phyloP scores from a whole-genome alignment of 2,329 filamentous ascomycete species.

The Sporothrix variecibatus region DNA sequence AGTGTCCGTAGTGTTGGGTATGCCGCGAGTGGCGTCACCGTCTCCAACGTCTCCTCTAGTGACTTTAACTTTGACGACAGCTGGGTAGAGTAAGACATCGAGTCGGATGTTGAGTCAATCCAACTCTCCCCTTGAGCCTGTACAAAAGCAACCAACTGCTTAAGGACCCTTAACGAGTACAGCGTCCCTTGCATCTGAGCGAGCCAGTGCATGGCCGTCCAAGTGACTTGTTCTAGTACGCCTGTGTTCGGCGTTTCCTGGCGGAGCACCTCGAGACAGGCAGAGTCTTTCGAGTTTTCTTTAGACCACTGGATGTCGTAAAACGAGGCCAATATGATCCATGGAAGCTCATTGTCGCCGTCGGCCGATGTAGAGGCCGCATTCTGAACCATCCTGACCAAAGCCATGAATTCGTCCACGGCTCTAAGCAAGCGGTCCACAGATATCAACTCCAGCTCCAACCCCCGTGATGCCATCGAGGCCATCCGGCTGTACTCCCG shows the following conservation, averaged over 20 bases:
- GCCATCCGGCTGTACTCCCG: slow-evolving; percentile 45
- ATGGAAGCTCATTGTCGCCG: slow-evolving; percentile 32
- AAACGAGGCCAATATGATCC: slow-evolving; percentile 42
- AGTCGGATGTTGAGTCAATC: neutral
- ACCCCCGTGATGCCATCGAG: slow-evolving; percentile 37
- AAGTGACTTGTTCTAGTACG: slow-evolving; percentile 44
- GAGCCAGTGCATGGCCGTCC: slow-evolving; percentile 62
- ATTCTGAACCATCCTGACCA: slow-evolving; percentile 34
- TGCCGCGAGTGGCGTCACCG: slow-evolving; percentile 21
- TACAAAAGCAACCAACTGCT: slow-evolving; percentile 50
- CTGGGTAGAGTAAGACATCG: neutral
- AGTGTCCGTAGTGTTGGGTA: slow-evolving; percentile 28
- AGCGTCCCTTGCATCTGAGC: slow-evolving; percentile 62
- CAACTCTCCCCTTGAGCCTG: neutral
- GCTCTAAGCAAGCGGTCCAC: slow-evolving; percentile 31
- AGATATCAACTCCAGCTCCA: slow-evolving; percentile 36
- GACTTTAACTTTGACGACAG: neutral
- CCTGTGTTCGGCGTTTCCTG: slow-evolving; percentile 35
- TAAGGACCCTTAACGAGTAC: slow-evolving; percentile 62
- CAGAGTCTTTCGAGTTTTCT: slow-evolving; percentile 37
- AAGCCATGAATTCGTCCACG: slow-evolving; percentile 33
- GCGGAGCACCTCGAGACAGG: slow-evolving; percentile 38
- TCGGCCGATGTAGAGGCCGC: slow-evolving; percentile 18
- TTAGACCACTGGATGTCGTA: slow-evolving; percentile 41
- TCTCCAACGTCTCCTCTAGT: neutral